Evolutionary conservation across 2,329 filamentous ascomycete genomes (phyloP).

Genomic region (Gnomoniopsis sp.): DNA sequence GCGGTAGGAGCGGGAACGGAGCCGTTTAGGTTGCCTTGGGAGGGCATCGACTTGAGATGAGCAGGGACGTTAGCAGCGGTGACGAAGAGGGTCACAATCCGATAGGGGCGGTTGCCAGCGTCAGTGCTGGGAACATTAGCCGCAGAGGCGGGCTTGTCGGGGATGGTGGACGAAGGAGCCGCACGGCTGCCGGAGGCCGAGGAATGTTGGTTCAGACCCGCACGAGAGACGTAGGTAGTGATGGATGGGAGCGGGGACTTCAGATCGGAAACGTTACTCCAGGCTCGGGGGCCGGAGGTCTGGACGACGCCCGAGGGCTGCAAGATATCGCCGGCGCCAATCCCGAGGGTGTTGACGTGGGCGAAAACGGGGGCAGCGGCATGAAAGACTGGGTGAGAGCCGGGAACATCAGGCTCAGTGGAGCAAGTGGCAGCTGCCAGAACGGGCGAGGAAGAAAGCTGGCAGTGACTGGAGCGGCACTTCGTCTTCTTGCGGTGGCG

Average conservation of each 20-base stretch:
- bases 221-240: neutral
- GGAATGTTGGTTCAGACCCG: neutral
- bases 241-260: neutral
- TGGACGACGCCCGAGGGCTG: too few relatives aligned
- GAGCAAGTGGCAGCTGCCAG: too few relatives aligned
- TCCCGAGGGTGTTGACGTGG: too few relatives aligned
- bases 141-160: neutral
- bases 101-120: slow-evolving; percentile 1
- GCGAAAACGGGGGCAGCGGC: too few relatives aligned
- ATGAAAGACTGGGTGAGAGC: too few relatives aligned
- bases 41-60: neutral
- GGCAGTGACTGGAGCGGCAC: too few relatives aligned
- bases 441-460: too few relatives aligned
- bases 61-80: slow-evolving; percentile 17
- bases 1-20: slow-evolving; percentile 21
- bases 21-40: neutral
- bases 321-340: too few relatives aligned
- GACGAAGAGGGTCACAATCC: slow-evolving; percentile 3
- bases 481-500: too few relatives aligned
- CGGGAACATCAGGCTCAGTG: too few relatives aligned
- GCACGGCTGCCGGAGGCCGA: slow-evolving; percentile 3
- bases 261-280: too few relatives aligned
- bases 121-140: neutral
- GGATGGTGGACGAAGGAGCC: neutral
- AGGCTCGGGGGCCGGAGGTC: too few relatives aligned